A percentile compares a stretch with the other conserved stretches of the same genome.
Evolutionary conservation across 108 stramenopile species (phyloP).

Genomic region (Epithemia pelagica): DNA sequence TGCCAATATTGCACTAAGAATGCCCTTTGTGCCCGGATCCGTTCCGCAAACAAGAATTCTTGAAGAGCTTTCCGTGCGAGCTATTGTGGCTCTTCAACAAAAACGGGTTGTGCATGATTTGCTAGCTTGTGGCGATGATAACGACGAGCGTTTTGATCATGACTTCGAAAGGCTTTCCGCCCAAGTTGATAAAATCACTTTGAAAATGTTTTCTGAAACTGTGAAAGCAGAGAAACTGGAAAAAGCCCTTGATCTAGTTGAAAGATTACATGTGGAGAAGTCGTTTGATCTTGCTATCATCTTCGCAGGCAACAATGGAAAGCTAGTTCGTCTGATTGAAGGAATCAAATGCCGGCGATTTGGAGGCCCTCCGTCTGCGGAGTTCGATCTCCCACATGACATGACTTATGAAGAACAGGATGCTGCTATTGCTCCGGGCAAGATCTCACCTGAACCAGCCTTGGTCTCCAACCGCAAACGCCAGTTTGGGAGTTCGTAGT

Average conservation of each 20-base stretch:
- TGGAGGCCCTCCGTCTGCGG: conserved; percentile 12
- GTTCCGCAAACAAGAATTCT: conserved; percentile 38
- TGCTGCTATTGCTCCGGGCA: not conserved
- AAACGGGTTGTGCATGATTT: conserved; percentile 49
- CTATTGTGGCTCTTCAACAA: conserved; percentile 60
- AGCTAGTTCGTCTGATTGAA: conserved; percentile 54
- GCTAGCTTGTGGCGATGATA: conserved; percentile 22
- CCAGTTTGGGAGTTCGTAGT: no score
- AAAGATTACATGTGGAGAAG: conserved; percentile 64
- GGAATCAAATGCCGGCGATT: conserved; percentile 44
- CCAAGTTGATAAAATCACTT: conserved; percentile 73
- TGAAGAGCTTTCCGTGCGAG: conserved; percentile 69
- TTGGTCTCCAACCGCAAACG: no score
- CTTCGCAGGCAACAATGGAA: conserved; percentile 47
- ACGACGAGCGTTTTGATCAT: conserved; percentile 46
- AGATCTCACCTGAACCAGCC: not conserved
- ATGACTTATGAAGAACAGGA: no score
- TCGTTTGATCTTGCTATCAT: conserved; percentile 66
- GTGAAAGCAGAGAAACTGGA: conserved; percentile 64
- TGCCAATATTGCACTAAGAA: conserved; percentile 50
- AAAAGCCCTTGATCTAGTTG: conserved; percentile 53
- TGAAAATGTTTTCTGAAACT: conserved; percentile 55
- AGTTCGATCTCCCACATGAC: no score
- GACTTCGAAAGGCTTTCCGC: conserved; percentile 50
- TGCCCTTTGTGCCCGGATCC: conserved; percentile 55